Evolutionary conservation across 495 filamentous ascomycete genomes (phyloP), one percentile per base, ranked within the genome.

Genomic region (Delitschia confertaspora): DNA sequence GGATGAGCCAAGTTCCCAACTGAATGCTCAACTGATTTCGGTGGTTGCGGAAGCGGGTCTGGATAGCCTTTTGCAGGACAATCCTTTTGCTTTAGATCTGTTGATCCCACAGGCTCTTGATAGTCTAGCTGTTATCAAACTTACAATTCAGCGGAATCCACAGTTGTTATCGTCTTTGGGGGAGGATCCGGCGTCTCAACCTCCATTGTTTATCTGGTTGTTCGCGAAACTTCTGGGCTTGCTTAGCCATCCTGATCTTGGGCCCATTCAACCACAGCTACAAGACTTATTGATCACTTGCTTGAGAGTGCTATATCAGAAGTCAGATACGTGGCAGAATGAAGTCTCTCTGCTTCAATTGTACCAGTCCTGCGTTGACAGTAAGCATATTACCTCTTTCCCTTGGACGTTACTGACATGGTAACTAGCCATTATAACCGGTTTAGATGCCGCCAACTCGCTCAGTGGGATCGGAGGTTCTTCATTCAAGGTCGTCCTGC

Each of bases 1-100:
- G 52, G 75, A 80, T 45, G 77, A 84, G 38, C 53, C 59, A 11
- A 77, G 79, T 47, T 61, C 84, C 35, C 72, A 78, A 6, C 75
- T 87, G 58, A 85, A 89, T 49, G 78, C 83, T 58, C 80, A 84
- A 62, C 71, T 96, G 18, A 79, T 96, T 24, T 80, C 79, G 50
- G 81, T 94, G 47, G 80, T 93, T 50, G 72, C 84, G 36, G 78
- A 83, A 54, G 85, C 85, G 32, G 83, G 88, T 16, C 63, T 98
- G 2, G 84, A 84, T 42, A 68, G 68, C 25, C 69, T 80, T 27
- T 49, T 60, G 16, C 66, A 69, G 47, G 70, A 82, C 51, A 74
- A 82, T 46, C 74, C 79, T 14, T 83, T 84, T 53, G 66, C 67
- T 21, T 60, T 74, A 4, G 64, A 64, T 4, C 54, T 70, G 22